phyloP scores from a whole-genome alignment of 1,284 basidiomycete species.

The Polyporus tsugae region DNA sequence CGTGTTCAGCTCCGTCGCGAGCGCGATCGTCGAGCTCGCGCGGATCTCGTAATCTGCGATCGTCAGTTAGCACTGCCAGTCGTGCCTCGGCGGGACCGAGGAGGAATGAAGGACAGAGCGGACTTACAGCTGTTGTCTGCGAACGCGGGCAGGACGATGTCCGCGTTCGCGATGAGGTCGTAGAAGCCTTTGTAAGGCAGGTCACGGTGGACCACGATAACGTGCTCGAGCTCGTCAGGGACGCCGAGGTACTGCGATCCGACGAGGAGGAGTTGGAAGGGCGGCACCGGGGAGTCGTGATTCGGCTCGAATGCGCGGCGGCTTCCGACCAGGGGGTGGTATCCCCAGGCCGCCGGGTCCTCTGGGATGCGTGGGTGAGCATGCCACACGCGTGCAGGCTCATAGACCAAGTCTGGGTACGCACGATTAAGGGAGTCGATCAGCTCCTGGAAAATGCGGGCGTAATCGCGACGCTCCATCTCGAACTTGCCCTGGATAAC shows the following conservation, averaged over 20 bases:
- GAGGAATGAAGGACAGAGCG: background rate
- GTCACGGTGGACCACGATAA: slow-evolving; percentile 43
- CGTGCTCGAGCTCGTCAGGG: slow-evolving; percentile 43
- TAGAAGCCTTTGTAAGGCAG: slow-evolving; percentile 47
- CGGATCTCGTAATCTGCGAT: slow-evolving; percentile 42
- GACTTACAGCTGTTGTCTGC: slow-evolving; percentile 36
- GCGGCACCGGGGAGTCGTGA: slow-evolving; percentile 34
- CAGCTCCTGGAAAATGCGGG: slow-evolving; percentile 44
- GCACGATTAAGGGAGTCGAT: slow-evolving; percentile 41
- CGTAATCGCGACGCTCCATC: slow-evolving; percentile 44
- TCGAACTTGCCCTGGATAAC: slow-evolving; percentile 49
- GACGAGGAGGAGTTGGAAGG: slow-evolving; percentile 46
- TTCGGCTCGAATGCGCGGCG: slow-evolving; percentile 40
- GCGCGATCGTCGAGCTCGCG: slow-evolving; percentile 49
- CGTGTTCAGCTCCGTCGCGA: slow-evolving; percentile 47
- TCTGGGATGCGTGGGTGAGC: slow-evolving; percentile 33
- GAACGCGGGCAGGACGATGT: slow-evolving; percentile 50
- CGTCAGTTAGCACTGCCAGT: background rate
- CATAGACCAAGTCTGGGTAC: slow-evolving; percentile 6
- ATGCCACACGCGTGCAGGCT: background rate
- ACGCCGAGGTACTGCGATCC: slow-evolving; percentile 46
- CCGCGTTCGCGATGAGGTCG: slow-evolving; percentile 45
- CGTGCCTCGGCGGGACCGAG: background rate
- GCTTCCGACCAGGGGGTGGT: slow-evolving; percentile 42
- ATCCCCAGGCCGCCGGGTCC: slow-evolving; percentile 47